These are phyloP conservation scores for Auxenochlorella protothecoides DNA, from an alignment of 139 green algal genomes.

Conservation along the genomic window DNA sequence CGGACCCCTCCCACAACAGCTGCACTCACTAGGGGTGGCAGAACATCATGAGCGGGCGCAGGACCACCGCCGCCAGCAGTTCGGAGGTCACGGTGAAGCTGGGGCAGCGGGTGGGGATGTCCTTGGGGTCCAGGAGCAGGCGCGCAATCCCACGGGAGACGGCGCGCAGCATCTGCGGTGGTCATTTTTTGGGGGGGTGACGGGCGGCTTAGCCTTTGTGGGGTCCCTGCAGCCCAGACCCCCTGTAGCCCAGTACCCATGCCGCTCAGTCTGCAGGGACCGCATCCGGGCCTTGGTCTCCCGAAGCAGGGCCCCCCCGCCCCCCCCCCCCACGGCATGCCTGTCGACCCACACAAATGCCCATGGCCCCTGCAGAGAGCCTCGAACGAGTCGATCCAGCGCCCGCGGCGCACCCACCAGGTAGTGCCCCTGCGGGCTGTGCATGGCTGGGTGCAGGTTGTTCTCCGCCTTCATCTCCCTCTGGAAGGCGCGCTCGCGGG, in stretches of 20 bases:
- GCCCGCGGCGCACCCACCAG: conserved; percentile 2
- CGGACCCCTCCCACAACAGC: no score
- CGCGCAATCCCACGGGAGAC: conserved; percentile 44
- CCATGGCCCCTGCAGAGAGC: background rate
- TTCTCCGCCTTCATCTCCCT: conserved; percentile 45
- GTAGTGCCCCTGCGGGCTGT: conserved; percentile 41
- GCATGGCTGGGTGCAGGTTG: conserved; percentile 58
- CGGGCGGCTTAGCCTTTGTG: no score
- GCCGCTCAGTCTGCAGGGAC: no score
- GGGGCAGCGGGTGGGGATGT: conserved; percentile 12
- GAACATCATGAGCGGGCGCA: conserved; percentile 42
- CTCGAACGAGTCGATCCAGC: background rate
- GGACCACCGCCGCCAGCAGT: conserved; percentile 45
- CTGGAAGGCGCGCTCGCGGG: conserved; percentile 37
- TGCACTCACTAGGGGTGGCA: conserved; percentile 28
- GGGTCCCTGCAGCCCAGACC: no score
- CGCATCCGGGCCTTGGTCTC: no score
- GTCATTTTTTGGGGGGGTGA: background rate
- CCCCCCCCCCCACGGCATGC: no score
- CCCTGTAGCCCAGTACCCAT: no score
- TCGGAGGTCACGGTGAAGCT: conserved; percentile 36
- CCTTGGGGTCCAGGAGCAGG: conserved; percentile 33
- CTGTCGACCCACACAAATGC: background rate
- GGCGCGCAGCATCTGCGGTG: conserved; percentile 25
- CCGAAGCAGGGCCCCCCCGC: no score